Conservation (phyloP, 1,139 yeast species). For the Taphrina deformans region DNA sequence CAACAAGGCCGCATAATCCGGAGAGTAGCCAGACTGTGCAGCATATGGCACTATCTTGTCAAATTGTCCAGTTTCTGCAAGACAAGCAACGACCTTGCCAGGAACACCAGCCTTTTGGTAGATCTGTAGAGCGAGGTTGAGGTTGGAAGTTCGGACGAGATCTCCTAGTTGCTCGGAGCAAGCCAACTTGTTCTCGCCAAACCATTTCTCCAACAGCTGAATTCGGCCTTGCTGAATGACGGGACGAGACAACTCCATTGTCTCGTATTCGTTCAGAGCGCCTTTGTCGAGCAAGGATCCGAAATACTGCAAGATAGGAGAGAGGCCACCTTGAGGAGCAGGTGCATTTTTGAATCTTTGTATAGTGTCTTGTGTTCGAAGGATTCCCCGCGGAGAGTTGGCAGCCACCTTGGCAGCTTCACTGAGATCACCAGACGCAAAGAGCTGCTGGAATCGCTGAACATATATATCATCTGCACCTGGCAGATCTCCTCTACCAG, state of each 20-base stretch:
- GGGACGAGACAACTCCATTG: conserved; percentile 92
- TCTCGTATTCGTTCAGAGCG: conserved; percentile 86
- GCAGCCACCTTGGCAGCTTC: conserved; percentile 98
- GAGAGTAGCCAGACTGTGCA: conserved; percentile 81
- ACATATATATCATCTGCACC: conserved; percentile 92
- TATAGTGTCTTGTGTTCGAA: conserved; percentile 93
- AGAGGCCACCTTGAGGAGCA: conserved; percentile 93
- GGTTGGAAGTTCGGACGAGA: conserved; percentile 82
- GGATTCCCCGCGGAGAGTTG: conserved; percentile 72
- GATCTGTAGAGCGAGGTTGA: conserved; percentile 84
- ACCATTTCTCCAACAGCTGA: conserved; percentile 93
- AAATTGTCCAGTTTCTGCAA: conserved; percentile 95
- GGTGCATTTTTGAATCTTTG: conserved; percentile 87
- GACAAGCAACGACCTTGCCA: conserved; percentile 83
- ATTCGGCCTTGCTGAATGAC: conserved; percentile 94
- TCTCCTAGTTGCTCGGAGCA: conserved; percentile 97
- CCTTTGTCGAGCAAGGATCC: conserved; percentile 91
- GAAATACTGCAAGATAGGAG: conserved; percentile 91
- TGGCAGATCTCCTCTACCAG: conserved; percentile 93
- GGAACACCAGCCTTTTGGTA: conserved; percentile 83
- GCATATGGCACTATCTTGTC: conserved; percentile 95
- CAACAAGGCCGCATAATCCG: conserved; percentile 85
- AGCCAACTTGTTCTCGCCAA: conserved; percentile 89
- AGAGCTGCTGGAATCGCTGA: conserved; percentile 85
- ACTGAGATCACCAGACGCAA: conserved; percentile 81